phyloP scores from a whole-genome alignment of 352 stramenopile species.

The Pythium aquatile region DNA sequence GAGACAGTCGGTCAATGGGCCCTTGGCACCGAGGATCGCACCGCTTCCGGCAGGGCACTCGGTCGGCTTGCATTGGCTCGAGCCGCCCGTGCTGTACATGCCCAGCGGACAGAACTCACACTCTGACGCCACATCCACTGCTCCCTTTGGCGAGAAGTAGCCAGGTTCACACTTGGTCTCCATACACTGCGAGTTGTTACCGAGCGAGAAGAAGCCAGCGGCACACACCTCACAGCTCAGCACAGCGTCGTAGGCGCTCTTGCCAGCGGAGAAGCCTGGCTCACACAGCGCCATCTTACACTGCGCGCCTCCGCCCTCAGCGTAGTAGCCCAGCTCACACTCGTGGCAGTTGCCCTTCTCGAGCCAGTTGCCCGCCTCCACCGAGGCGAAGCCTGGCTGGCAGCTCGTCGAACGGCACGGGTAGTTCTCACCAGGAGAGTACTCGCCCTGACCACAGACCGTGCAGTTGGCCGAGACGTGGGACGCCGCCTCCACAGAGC shows the following conservation, averaged over 20 bases:
- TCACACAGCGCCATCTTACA: constrained; percentile 40
- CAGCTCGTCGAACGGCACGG: constrained; percentile 37
- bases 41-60: constrained; percentile 36
- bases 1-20: constrained; percentile 27
- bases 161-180: constrained; percentile 33
- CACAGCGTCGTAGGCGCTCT: constrained; percentile 28
- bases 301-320: constrained; percentile 32
- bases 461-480: constrained; percentile 44
- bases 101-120: constrained; percentile 39
- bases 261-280: constrained; percentile 36
- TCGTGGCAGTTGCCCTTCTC: constrained; percentile 47
- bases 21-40: constrained; percentile 29
- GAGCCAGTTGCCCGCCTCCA: constrained; percentile 32
- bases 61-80: constrained; percentile 35
- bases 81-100: constrained; percentile 37
- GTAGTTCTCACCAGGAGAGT: constrained; percentile 49
- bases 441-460: constrained; percentile 37
- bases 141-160: constrained; percentile 39
- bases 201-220: constrained; percentile 38
- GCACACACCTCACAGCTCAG: constrained; percentile 35
- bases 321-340: constrained; percentile 40
- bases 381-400: constrained; percentile 32
- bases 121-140: constrained; percentile 23
- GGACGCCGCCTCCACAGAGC: constrained; percentile 37
- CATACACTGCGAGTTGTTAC: constrained; percentile 34